Percentiles rank a stretch among this genome's conserved stretches.
phyloP scores from a whole-genome alignment of 129 eudicot genomes.

The Artemisia tridentata region DNA sequence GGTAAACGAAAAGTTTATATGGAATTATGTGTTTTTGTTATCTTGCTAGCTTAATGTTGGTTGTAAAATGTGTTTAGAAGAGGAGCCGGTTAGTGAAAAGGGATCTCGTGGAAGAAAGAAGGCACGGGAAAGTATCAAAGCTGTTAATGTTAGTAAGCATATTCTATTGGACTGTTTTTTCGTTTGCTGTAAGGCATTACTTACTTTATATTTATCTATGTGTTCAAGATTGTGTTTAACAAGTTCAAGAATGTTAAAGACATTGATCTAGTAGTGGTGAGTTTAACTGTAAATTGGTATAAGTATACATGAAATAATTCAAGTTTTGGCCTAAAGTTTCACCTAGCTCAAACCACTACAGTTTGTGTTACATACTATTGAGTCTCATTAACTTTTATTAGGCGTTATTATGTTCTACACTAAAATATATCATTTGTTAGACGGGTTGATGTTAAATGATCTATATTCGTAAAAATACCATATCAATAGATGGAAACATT shows the following conservation, averaged over 20 bases:
- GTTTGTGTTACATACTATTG: neutral
- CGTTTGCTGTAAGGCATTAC: neutral
- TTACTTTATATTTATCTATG: neutral
- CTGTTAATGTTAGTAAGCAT: constrained; percentile 52
- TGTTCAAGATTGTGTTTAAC: constrained; percentile 3
- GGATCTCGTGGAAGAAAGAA: constrained; percentile 55
- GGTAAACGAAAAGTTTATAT: neutral
- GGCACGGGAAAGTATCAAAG: constrained; percentile 26
- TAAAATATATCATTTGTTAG: constrained; percentile 1
- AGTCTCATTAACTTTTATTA: neutral
- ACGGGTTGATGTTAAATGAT: neutral
- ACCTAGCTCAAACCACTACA: constrained; percentile 12
- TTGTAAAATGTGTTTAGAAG: constrained; percentile 46
- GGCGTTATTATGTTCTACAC: neutral
- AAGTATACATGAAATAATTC: too few species aligned
- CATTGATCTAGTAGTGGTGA: neutral
- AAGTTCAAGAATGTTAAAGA: neutral
- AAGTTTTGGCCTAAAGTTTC: constrained; percentile 14
- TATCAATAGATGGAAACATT: neutral
- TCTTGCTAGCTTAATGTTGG: constrained; percentile 19
- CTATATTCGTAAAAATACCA: neutral
- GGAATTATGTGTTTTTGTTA: neutral
- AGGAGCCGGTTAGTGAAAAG: constrained; percentile 41
- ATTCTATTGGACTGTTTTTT: constrained; percentile 16
- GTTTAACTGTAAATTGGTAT: constrained; percentile 13